These are phyloP conservation scores for Syzygium jambos DNA, from an alignment of 345 rosid species.

Conservation along the genomic window DNA sequence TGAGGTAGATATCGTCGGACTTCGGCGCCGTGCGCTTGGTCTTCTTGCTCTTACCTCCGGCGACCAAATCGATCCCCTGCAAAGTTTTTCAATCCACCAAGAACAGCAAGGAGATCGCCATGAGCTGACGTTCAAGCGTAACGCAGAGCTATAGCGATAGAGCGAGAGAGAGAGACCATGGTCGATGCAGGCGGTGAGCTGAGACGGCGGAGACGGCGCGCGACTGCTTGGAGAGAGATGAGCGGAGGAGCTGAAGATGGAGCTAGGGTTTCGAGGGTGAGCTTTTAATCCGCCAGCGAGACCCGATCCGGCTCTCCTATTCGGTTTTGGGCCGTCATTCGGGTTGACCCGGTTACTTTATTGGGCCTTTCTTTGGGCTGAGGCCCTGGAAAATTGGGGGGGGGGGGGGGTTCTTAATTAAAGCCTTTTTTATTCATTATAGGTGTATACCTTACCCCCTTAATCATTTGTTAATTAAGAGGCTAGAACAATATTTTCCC, in stretches of 20 bases:
- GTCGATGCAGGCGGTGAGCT: neutral
- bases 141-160: neutral
- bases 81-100: neutral
- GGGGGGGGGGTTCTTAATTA: neutral
- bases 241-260: neutral
- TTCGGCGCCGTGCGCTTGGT: constrained; percentile 80
- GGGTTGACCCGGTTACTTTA: neutral
- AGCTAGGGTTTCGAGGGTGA: constrained; percentile 38
- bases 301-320: neutral
- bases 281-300: neutral
- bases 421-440: neutral
- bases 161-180: constrained; percentile 31
- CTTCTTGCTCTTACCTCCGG: constrained; percentile 97
- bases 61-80: constrained; percentile 90
- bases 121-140: neutral
- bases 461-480: neutral
- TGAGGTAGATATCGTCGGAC: constrained; percentile 91
- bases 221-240: neutral
- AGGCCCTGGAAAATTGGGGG: neutral
- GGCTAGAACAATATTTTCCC: neutral
- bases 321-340: neutral
- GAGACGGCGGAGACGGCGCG: neutral
- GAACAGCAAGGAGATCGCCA: neutral
- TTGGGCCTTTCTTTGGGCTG: neutral
- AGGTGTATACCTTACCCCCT: neutral